Percentiles rank a stretch among this genome's conserved stretches.
Conservation (phyloP, 805 yeast genomes). For the Metschnikowia lochheadii region DNA sequence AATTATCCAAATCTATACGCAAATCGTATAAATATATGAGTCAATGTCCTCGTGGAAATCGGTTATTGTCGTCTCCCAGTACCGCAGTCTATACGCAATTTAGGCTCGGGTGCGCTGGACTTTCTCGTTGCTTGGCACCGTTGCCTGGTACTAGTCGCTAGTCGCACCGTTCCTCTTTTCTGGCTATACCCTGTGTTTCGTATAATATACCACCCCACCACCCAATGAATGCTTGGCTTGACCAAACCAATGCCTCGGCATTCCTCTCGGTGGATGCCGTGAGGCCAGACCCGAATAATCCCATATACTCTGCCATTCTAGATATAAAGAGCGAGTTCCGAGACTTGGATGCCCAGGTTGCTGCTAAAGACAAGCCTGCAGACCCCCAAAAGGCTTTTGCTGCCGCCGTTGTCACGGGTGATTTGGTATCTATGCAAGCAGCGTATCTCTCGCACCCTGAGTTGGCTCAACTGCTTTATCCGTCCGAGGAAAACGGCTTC, state of each 20-base stretch:
- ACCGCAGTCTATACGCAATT: neutral
- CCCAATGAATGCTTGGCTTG: slow-evolving; percentile 10
- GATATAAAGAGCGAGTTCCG: slow-evolving; percentile 8
- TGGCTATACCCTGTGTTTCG: neutral
- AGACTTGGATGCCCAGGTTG: neutral
- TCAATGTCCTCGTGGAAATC: no score
- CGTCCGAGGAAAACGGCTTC: slow-evolving; percentile 28
- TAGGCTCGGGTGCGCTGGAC: neutral
- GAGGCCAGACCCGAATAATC: slow-evolving; percentile 8
- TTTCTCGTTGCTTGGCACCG: neutral
- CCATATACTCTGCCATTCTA: slow-evolving; percentile 8
- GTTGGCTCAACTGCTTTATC: slow-evolving; percentile 19
- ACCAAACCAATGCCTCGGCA: neutral
- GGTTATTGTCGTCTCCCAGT: neutral
- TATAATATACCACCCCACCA: neutral
- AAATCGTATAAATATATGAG: no score
- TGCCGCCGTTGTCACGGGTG: slow-evolving; percentile 36
- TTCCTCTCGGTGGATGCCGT: slow-evolving; percentile 1
- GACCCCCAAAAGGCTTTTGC: slow-evolving; percentile 21
- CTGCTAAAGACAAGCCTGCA: neutral
- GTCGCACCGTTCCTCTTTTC: neutral
- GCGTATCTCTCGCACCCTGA: slow-evolving; percentile 21
- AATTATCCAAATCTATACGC: neutral
- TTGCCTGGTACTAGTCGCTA: neutral
- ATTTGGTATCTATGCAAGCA: slow-evolving; percentile 31